Percentiles rank a stretch among this genome's conserved stretches.
These are phyloP conservation scores for Rhodamnia rubescens DNA, from an alignment of 345 rosid species.

Conservation along the genomic window DNA sequence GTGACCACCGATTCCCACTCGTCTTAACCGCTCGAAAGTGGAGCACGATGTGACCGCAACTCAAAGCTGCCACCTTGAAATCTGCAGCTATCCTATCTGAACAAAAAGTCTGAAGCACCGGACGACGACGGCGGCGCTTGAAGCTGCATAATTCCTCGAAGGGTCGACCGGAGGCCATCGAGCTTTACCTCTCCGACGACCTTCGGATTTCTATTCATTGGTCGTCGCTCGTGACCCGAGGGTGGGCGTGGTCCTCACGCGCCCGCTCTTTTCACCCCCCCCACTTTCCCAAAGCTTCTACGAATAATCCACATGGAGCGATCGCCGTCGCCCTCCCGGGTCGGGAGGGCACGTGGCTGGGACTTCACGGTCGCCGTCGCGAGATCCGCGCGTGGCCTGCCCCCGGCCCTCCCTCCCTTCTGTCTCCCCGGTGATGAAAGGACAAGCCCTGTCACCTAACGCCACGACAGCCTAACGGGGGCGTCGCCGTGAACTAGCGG, in stretches of 20 bases:
- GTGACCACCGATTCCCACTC: not conserved
- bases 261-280: not conserved
- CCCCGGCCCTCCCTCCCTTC: not conserved
- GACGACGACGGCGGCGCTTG: too few relatives aligned
- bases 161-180: not conserved
- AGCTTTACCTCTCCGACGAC: not conserved
- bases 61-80: not conserved
- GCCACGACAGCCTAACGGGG: slow-evolving; percentile 30
- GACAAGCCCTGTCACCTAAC: slow-evolving; percentile 24
- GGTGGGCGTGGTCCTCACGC: not conserved
- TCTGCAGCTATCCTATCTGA: not conserved
- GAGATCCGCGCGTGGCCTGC: slow-evolving; percentile 29
- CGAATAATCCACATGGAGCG: slow-evolving; percentile 11
- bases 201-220: not conserved
- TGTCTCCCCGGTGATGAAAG: not conserved
- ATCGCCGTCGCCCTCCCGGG: not conserved
- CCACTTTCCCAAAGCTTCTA: not conserved
- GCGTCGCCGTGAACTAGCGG: not conserved
- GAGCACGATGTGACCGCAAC: not conserved
- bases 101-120: not conserved
- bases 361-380: slow-evolving; percentile 5
- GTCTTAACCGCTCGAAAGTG: not conserved
- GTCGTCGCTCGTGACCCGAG: not conserved
- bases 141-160: too few relatives aligned
- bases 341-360: slow-evolving; percentile 12